Conservation (phyloP, 2,329 filamentous ascomycete species). For the Cadophora sp. region DNA sequence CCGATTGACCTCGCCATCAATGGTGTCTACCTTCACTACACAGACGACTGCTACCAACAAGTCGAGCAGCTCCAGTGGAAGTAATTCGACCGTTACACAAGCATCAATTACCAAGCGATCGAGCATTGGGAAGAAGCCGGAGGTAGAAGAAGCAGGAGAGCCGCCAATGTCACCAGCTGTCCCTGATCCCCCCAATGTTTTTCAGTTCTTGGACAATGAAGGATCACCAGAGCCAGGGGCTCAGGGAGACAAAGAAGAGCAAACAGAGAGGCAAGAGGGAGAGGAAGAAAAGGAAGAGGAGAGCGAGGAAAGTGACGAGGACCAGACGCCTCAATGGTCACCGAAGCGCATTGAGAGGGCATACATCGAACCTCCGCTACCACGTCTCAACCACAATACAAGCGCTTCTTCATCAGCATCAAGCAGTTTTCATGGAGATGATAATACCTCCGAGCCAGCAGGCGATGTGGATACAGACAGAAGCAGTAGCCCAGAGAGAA, state of each 20-base stretch:
- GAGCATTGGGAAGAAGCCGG: constrained; percentile 30
- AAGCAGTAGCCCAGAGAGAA: constrained; percentile 53
- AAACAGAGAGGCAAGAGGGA: constrained; percentile 18
- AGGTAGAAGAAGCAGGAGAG: constrained; percentile 32
- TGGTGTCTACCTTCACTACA: constrained; percentile 43
- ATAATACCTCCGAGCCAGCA: constrained; percentile 45
- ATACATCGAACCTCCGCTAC: constrained; percentile 19
- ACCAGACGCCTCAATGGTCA: constrained; percentile 28
- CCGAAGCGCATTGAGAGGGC: constrained; percentile 20
- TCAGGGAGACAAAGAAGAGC: constrained; percentile 13
- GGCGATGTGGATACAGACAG: constrained; percentile 52
- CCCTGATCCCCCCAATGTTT: constrained; percentile 41
- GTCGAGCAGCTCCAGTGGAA: constrained; percentile 50
- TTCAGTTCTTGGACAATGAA: constrained; percentile 39
- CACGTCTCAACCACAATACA: constrained; percentile 36
- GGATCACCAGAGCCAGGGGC: constrained; percentile 12
- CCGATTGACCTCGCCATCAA: constrained; percentile 43
- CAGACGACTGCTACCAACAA: constrained; percentile 44
- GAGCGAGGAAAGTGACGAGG: constrained; percentile 19
- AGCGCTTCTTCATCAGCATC: constrained; percentile 45
- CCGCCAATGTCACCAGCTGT: constrained; percentile 41
- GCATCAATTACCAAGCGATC: constrained; percentile 40
- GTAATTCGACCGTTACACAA: constrained; percentile 50
- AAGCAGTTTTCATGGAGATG: constrained; percentile 43
- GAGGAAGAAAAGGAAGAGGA: constrained; percentile 21